Conservation (phyloP, 495 filamentous ascomycete genomes). For the Talaromyces ruber region DNA sequence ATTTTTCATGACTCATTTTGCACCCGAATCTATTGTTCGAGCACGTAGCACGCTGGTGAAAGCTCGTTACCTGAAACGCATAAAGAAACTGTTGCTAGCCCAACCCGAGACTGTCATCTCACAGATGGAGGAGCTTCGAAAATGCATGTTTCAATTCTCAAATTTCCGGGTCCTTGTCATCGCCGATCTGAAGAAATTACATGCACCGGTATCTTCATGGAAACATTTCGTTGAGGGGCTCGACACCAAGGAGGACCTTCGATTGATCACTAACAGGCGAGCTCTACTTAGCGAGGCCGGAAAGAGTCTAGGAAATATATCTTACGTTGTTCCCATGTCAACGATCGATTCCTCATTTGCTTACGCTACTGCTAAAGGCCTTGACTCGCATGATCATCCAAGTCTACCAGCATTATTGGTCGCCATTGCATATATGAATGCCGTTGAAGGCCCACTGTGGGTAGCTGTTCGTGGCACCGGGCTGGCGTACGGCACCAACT, state of each 20-base stretch:
- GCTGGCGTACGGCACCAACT: slow-evolving; percentile 78
- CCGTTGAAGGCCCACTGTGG: slow-evolving; percentile 92
- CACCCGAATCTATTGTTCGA: slow-evolving; percentile 60
- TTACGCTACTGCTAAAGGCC: slow-evolving; percentile 63
- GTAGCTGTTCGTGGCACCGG: slow-evolving; percentile 84
- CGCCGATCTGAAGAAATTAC: slow-evolving; percentile 68
- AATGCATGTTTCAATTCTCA: slow-evolving; percentile 63
- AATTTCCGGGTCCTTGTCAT: slow-evolving; percentile 82
- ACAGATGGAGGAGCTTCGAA: slow-evolving; percentile 68
- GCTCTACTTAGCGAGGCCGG: slow-evolving; percentile 65
- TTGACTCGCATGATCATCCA: slow-evolving; percentile 66
- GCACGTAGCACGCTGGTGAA: slow-evolving; percentile 80
- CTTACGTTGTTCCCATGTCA: slow-evolving; percentile 80
- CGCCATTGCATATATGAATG: slow-evolving; percentile 81
- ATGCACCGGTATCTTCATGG: slow-evolving; percentile 78
- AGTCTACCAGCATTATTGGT: slow-evolving; percentile 76
- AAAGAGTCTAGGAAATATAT: slow-evolving; percentile 57
- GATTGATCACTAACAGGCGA: slow-evolving; percentile 49
- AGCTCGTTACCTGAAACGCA: slow-evolving; percentile 76
- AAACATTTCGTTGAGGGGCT: slow-evolving; percentile 49
- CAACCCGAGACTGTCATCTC: slow-evolving; percentile 62
- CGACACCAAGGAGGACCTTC: slow-evolving; percentile 37
- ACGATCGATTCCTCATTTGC: slow-evolving; percentile 91
- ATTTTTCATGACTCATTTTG: slow-evolving; percentile 70
- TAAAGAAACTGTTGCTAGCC: slow-evolving; percentile 65